Percentiles rank a stretch among this genome's conserved stretches.
Evolutionary conservation across 352 stramenopile genomes (phyloP).

Genomic region (Phytophthora pini): DNA sequence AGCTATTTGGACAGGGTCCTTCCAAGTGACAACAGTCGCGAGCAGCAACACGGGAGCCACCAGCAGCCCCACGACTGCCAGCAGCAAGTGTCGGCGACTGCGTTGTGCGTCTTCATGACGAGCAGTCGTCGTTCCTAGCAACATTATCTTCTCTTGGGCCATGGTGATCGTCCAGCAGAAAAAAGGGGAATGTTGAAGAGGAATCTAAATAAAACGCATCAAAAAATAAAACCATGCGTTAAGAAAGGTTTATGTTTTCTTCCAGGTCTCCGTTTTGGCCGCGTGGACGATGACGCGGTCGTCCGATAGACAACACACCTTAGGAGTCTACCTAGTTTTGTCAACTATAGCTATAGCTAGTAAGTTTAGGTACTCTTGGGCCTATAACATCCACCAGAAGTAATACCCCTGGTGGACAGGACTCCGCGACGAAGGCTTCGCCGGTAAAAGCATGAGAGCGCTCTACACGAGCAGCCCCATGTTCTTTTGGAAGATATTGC

Average conservation of each 20-base stretch:
- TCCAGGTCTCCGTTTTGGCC: slow-evolving; percentile 9
- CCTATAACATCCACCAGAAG: too few species aligned
- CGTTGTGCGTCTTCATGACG: slow-evolving; percentile 2
- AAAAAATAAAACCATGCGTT: too few species aligned
- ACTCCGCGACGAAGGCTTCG: too few species aligned
- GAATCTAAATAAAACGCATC: too few species aligned
- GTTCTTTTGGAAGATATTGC: too few species aligned
- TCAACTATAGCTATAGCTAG: too few species aligned
- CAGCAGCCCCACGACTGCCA: slow-evolving; percentile 28
- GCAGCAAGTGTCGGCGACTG: slow-evolving; percentile 14
- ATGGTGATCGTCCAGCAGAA: slow-evolving; percentile 9
- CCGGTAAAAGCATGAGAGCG: too few species aligned
- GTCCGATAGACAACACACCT: too few species aligned
- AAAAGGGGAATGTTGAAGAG: slow-evolving; percentile 17
- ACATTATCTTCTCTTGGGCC: slow-evolving; percentile 31
- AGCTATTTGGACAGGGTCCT: not conserved
- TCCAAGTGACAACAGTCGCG: slow-evolving; percentile 14
- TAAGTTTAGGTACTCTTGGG: too few species aligned
- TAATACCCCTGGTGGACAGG: too few species aligned
- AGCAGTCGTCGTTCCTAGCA: not conserved
- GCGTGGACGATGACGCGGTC: slow-evolving; percentile 22
- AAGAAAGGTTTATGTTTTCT: not conserved
- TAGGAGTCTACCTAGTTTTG: too few species aligned
- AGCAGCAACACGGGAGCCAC: slow-evolving; percentile 31
- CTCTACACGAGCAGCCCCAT: too few species aligned